Conservation (phyloP, 1,284 basidiomycete genomes). For the Dichomitus squalens region DNA sequence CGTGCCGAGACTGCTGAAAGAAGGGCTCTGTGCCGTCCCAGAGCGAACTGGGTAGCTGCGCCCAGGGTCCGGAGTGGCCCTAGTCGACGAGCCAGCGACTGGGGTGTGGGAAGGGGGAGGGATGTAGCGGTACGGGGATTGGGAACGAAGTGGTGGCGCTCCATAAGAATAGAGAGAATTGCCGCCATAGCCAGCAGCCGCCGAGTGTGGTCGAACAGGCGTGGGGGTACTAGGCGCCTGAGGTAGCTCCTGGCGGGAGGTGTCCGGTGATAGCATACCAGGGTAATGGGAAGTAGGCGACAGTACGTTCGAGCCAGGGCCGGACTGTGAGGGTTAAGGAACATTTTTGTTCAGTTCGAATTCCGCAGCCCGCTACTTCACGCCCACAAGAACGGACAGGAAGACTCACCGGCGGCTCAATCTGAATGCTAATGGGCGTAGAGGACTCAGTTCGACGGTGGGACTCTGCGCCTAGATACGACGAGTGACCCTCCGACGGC, state of each 20-base stretch:
- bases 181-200: background rate
- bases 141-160: background rate
- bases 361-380: background rate
- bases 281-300: conserved; percentile 17
- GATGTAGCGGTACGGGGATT: conserved; percentile 8
- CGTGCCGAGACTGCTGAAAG: background rate
- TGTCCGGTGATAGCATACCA: conserved; percentile 26
- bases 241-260: conserved; percentile 12
- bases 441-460: conserved; percentile 18
- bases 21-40: conserved; percentile 2
- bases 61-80: conserved; percentile 15
- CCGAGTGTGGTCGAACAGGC: conserved; percentile 9
- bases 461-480: background rate
- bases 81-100: conserved; percentile 9
- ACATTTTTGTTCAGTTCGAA: conserved; percentile 5
- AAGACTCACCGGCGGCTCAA: conserved; percentile 30
- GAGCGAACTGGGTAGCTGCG: conserved; percentile 8
- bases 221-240: conserved; percentile 19
- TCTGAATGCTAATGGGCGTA: conserved; percentile 21
- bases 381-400: background rate
- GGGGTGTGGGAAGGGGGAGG: conserved; percentile 29
- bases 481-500: conserved; percentile 10
- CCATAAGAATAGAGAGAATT: conserved; percentile 8
- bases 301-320: conserved; percentile 20
- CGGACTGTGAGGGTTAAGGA: conserved; percentile 21